Base-by-base conservation (phyloP, 2,329 filamentous ascomycete species). In the Fragosphaeria purpurea region DNA sequence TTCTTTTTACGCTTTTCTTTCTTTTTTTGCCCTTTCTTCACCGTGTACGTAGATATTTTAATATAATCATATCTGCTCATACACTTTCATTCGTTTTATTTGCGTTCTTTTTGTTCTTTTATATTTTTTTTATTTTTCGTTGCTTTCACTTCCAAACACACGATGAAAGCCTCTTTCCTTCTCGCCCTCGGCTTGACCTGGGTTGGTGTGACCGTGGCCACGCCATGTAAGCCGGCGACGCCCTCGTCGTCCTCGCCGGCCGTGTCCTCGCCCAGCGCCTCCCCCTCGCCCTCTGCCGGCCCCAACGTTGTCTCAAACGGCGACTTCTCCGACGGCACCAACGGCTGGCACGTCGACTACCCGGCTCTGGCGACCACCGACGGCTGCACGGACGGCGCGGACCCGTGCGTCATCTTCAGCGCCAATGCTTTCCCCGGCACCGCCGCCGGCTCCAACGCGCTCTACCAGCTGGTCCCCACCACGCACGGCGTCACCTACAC, bases 121-220 rank as follows among this genome's bases (percentile, higher is more conserved):
- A 4, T 12, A 13, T 34, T 33, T 30, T 41, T 32, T 37, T 7
- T 8, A 30, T 10, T 5, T 30, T 11, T 39, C 2, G 34, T 30
- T 8, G 30, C 8, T 13, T 30, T 22, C 11, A 40, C 5, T 6
- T 12, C 5, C 11, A 12, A 2, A 8, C 11, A 6, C 39, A 35
- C n/a, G 6, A 48, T 48, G 46, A 48, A 43, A 41, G 46, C 46
- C 7, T 38, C 46, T 32, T 5, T 48, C 22, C 5, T 48, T 6
- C 46, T 43, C 11, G 30, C 46, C 22, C 13, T 48, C 46, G 46
- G 46, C 46, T 41, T 48, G 32, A 43, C 46, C 13, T 43, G 40
- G 46, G 46, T 34, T 22, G 40, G 46, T 22, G 32, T 38, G 6
- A 41, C 46, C 40, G 10, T 48, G 13, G 46, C 40, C 40, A 32